Evolutionary conservation across 306 rosid genomes (phyloP).

Genomic region (Acacia crassicarpa): DNA sequence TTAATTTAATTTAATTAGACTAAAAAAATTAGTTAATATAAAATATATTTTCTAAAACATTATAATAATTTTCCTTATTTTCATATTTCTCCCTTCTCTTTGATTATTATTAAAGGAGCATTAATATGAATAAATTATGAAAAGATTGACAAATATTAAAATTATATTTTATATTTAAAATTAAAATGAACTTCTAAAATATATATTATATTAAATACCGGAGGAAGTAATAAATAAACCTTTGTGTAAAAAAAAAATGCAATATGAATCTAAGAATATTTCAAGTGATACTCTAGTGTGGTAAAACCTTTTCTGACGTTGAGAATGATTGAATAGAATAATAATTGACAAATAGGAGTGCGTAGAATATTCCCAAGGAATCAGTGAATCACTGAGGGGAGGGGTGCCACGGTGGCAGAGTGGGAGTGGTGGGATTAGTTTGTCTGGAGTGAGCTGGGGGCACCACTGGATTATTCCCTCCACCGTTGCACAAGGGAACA

Average conservation of each 20-base stretch:
- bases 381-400: not conserved
- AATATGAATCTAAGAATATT: not conserved
- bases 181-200: no score
- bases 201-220: no score
- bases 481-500: not conserved
- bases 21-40: no score
- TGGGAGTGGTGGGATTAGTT: not conserved
- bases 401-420: not conserved
- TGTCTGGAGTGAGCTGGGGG: not conserved
- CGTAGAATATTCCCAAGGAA: not conserved
- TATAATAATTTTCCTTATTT: no score
- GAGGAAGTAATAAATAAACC: not conserved
- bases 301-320: not conserved
- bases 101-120: no score
- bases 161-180: no score
- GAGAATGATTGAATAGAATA: not conserved
- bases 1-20: no score
- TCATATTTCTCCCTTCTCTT: fast-evolving
- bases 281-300: not conserved
- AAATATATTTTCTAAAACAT: no score
- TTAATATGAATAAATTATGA: no score
- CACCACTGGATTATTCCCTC: not conserved
- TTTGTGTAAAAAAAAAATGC: not conserved
- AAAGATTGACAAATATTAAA: no score
- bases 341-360: not conserved